Conservation (phyloP, 148 eudicot species). For the Cornus kousa region DNA sequence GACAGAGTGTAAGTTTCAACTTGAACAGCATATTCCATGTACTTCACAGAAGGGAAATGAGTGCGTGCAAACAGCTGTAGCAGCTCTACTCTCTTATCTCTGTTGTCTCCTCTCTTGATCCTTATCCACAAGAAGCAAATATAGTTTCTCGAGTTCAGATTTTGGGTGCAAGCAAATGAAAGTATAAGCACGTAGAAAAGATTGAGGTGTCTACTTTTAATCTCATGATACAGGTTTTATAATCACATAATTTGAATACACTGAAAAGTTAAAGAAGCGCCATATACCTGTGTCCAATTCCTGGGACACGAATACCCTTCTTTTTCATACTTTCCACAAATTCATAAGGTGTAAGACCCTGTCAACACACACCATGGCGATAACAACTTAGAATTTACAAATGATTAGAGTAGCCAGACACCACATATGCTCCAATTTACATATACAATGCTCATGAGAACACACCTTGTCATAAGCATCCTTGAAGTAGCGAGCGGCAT, state of each 20-base stretch:
- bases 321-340: constrained; percentile 97
- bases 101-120: constrained; percentile 97
- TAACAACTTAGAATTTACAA: background rate
- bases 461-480: constrained; percentile 91
- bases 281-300: constrained; percentile 96
- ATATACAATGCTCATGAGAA: constrained; percentile 6
- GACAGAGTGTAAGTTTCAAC: constrained; percentile 97
- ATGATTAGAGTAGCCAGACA: background rate
- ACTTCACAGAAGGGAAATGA: constrained; percentile 89
- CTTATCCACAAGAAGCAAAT: constrained; percentile 34
- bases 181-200: background rate
- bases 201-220: background rate
- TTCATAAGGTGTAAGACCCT: constrained; percentile 88
- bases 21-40: constrained; percentile 97
- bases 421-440: constrained; percentile 1
- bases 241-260: background rate
- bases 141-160: constrained; percentile 3
- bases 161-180: background rate
- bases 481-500: constrained; percentile 96
- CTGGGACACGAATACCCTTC: constrained; percentile 98
- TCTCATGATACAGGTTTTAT: background rate
- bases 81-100: constrained; percentile 96
- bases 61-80: constrained; percentile 78
- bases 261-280: background rate
- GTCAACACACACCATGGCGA: constrained; percentile 20